Percentiles rank a stretch among this genome's conserved stretches.
phyloP scores from a whole-genome alignment of 2,329 filamentous ascomycete genomes.

The Mycosphaerella sp. region DNA sequence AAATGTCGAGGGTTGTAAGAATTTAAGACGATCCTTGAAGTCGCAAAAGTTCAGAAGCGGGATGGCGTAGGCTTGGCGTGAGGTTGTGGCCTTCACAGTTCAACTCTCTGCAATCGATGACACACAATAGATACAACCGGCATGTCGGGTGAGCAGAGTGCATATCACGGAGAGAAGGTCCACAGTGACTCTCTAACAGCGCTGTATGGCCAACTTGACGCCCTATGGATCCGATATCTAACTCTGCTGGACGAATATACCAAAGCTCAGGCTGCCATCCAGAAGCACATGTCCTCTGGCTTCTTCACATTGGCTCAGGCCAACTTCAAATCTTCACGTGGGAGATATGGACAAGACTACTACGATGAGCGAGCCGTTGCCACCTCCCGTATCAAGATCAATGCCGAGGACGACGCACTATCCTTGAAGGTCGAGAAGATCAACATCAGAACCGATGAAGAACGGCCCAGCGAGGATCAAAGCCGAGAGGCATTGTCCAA shows the following conservation, averaged over 20 bases:
- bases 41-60: slow-evolving; percentile 5
- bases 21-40: slow-evolving; percentile 2
- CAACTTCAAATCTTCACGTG: slow-evolving; percentile 58
- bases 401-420: slow-evolving; percentile 1
- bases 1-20: not conserved
- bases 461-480: not conserved
- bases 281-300: slow-evolving; percentile 47
- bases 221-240: slow-evolving; percentile 60
- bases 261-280: slow-evolving; percentile 50
- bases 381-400: slow-evolving; percentile 6
- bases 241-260: slow-evolving; percentile 62
- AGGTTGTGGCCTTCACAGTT: not conserved
- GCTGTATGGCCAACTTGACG: slow-evolving; percentile 50
- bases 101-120: not conserved
- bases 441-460: not conserved
- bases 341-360: slow-evolving; percentile 62
- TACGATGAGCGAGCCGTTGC: slow-evolving; percentile 57
- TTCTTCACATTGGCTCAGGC: slow-evolving; percentile 60
- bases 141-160: not conserved
- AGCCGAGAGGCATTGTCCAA: not conserved
- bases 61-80: slow-evolving; percentile 1
- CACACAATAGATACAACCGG: not conserved
- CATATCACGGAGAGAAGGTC: not conserved
- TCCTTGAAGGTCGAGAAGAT: not conserved
- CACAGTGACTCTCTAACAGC: not conserved